Evolutionary conservation across 164 flowering plant species (phyloP).

Genomic region (Pachysandra terminalis): DNA sequence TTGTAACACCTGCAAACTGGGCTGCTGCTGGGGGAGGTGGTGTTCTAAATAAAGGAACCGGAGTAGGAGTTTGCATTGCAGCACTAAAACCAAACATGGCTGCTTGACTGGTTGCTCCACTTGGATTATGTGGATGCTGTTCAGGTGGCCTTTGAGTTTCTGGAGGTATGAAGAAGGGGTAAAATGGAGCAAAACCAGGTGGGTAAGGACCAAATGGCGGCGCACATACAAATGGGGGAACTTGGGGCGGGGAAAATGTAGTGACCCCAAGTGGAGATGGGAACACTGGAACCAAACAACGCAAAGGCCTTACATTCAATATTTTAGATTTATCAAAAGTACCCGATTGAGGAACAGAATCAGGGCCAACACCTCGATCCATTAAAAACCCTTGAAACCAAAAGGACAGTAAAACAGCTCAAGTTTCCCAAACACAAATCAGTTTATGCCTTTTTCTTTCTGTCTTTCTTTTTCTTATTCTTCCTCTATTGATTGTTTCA

Average conservation of each 20-base stretch:
- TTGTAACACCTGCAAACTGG: conserved; percentile 10
- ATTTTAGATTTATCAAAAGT: conserved; percentile 56
- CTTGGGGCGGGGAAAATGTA: conserved; percentile 26
- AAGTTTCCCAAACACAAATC: not conserved
- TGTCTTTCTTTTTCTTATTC: not conserved
- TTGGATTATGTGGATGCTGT: conserved; percentile 18
- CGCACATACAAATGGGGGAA: conserved; percentile 45
- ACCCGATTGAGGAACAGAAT: conserved; percentile 28
- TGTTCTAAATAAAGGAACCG: conserved; percentile 25
- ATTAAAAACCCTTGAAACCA: conserved; percentile 6
- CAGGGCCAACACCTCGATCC: conserved; percentile 32
- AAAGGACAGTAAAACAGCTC: not conserved
- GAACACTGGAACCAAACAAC: conserved; percentile 61
- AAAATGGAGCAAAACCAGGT: conserved; percentile 50
- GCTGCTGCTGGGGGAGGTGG: conserved; percentile 16
- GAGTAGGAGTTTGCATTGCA: conserved; percentile 18
- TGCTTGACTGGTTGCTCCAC: conserved; percentile 12
- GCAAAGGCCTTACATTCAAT: conserved; percentile 67
- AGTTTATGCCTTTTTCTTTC: not conserved
- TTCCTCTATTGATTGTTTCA: not conserved
- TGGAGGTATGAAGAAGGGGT: conserved; percentile 43
- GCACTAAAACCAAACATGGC: conserved; percentile 12
- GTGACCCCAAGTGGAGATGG: conserved; percentile 35
- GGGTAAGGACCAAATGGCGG: conserved; percentile 64
- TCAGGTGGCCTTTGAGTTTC: conserved; percentile 26